These are phyloP conservation scores for Fusarium secorum DNA, from an alignment of 2,329 filamentous ascomycete species.

Conservation along the genomic window DNA sequence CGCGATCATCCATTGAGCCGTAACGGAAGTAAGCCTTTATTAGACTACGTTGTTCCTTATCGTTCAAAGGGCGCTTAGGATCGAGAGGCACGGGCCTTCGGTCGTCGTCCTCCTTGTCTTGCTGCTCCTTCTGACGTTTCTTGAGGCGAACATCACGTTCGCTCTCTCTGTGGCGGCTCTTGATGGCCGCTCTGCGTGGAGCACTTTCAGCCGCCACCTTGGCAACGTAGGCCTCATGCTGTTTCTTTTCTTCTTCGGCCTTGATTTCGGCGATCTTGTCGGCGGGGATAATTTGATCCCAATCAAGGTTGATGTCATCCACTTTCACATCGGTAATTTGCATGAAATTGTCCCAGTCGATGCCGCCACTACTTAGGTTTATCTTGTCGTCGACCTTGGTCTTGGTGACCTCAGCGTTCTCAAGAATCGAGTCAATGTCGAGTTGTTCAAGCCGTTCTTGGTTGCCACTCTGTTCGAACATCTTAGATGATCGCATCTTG, in stretches of 20 bases:
- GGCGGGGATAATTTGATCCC: slow-evolving; percentile 98
- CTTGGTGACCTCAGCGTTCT: slow-evolving; percentile 96
- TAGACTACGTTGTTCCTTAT: slow-evolving; percentile 92
- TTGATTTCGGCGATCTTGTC: slow-evolving; percentile 91
- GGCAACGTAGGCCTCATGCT: slow-evolving; percentile 82
- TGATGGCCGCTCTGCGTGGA: slow-evolving; percentile 75
- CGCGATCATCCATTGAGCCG: slow-evolving; percentile 87
- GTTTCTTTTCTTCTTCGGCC: slow-evolving; percentile 83
- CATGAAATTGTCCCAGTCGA: slow-evolving; percentile 90
- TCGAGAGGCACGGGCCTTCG: slow-evolving; percentile 78
- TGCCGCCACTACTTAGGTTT: slow-evolving; percentile 85
- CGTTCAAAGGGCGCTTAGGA: slow-evolving; percentile 86
- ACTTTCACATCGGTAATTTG: slow-evolving; percentile 99
- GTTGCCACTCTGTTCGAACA: slow-evolving; percentile 98
- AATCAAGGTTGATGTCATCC: slow-evolving; percentile 79
- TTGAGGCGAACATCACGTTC: slow-evolving; percentile 73
- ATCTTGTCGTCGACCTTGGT: slow-evolving; percentile 95
- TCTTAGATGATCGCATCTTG: slow-evolving; percentile 97
- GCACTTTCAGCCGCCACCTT: slow-evolving; percentile 85
- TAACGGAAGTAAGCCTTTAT: slow-evolving; percentile 91
- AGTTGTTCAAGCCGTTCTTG: slow-evolving; percentile 96
- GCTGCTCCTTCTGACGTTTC: slow-evolving; percentile 70
- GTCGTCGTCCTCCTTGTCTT: slow-evolving; percentile 72
- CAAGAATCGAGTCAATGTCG: slow-evolving; percentile 95
- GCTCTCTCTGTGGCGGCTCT: slow-evolving; percentile 63